Evolutionary conservation across 192 early-diverging fungal genomes (phyloP).

Genomic region (Coemansia sp.): DNA sequence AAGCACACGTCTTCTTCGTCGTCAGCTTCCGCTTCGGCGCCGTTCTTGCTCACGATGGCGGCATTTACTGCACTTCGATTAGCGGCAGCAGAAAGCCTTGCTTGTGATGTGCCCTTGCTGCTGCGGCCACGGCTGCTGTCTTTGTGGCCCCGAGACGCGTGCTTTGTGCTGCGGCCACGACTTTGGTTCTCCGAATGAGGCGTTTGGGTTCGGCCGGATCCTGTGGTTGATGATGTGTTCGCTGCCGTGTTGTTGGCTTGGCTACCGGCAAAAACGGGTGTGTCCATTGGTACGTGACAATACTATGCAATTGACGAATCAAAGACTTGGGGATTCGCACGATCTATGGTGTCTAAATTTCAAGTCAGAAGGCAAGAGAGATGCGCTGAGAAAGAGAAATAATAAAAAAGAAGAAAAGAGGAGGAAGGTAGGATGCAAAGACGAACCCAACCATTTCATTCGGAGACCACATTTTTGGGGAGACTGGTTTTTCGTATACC

Average conservation of each 20-base stretch:
- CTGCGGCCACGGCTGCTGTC: background rate
- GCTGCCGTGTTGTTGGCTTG: background rate
- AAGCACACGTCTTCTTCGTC: slow-evolving; percentile 61
- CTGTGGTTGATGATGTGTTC: background rate
- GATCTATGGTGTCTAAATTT: no score
- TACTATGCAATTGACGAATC: no score
- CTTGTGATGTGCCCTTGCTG: background rate
- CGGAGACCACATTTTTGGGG: no score
- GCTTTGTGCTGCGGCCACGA: slow-evolving; percentile 2
- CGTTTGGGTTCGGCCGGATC: background rate
- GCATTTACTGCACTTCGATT: background rate
- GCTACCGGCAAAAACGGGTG: background rate
- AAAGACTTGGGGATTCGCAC: no score
- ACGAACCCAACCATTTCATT: no score
- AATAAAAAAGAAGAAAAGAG: no score
- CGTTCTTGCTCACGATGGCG: background rate
- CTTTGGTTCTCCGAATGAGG: background rate
- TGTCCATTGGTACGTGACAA: no score
- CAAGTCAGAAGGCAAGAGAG: no score
- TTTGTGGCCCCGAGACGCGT: background rate
- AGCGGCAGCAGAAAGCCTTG: no score
- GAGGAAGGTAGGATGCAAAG: no score
- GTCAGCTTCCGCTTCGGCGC: slow-evolving; percentile 5
- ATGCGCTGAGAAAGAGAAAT: no score
- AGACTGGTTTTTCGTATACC: no score